phyloP scores from a whole-genome alignment of 1,139 yeast species.

The Protomyces inouyei region DNA sequence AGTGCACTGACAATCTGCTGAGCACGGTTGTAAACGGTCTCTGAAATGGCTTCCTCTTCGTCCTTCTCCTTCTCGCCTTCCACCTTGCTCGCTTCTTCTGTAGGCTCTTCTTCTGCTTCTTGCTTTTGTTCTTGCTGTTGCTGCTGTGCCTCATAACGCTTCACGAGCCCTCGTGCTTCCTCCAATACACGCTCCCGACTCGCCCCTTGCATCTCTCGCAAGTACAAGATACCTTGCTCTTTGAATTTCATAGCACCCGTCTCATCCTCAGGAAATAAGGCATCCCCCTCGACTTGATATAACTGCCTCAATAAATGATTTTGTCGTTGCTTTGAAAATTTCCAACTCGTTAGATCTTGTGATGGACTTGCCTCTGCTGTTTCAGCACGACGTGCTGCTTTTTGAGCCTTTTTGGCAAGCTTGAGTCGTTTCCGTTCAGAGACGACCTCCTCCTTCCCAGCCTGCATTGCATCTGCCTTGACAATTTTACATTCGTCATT shows the following conservation, averaged over 20 bases:
- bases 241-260: background rate
- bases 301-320: slow-evolving; percentile 12
- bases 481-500: no score
- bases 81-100: slow-evolving; percentile 1
- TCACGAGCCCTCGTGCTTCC: slow-evolving; percentile 6
- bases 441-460: background rate
- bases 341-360: slow-evolving; percentile 1
- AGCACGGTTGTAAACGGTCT: background rate
- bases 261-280: slow-evolving; percentile 2
- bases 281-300: background rate
- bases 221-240: background rate
- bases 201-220: slow-evolving; percentile 14
- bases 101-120: background rate
- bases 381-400: background rate
- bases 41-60: background rate
- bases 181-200: slow-evolving; percentile 1
- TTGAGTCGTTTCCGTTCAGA: background rate
- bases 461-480: background rate
- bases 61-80: background rate
- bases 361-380: background rate
- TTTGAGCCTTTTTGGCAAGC: background rate
- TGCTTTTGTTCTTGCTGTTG: background rate
- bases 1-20: background rate
- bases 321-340: slow-evolving; percentile 22
- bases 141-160: slow-evolving; percentile 3